These are phyloP conservation scores for Fusarium foetens DNA, from an alignment of 2,329 filamentous ascomycete species.

Conservation along the genomic window DNA sequence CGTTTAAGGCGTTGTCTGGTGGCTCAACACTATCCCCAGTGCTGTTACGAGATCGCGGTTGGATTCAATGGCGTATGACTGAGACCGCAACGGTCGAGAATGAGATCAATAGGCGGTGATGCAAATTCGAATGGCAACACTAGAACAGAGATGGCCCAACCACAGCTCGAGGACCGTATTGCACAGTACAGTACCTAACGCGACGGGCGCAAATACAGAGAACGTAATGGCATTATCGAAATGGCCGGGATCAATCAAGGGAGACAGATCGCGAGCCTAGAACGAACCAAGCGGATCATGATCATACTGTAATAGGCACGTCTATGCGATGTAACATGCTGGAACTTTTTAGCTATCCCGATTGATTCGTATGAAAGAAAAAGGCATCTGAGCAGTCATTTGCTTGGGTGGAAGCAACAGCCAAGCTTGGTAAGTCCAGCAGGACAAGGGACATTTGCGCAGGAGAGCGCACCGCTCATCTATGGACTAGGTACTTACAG, in stretches of 20 bases:
- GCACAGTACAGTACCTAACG: background rate
- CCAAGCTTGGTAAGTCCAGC: background rate
- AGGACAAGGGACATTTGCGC: slow-evolving; percentile 5
- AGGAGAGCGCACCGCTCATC: slow-evolving; percentile 1
- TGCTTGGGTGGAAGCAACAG: background rate
- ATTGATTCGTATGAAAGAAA: slow-evolving; percentile 8
- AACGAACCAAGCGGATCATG: slow-evolving; percentile 15
- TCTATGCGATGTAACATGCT: slow-evolving; percentile 26
- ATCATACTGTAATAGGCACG: background rate
- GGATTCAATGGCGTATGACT: slow-evolving; percentile 3
- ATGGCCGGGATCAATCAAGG: slow-evolving; percentile 15
- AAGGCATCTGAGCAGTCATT: slow-evolving; percentile 16
- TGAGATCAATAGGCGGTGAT: slow-evolving; percentile 16
- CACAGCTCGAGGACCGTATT: slow-evolving; percentile 7
- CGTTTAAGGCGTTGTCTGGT: slow-evolving; percentile 9
- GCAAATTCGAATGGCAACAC: background rate
- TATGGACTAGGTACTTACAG: background rate
- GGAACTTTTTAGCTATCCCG: background rate
- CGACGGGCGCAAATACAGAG: slow-evolving; percentile 17
- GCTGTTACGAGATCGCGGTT: background rate
- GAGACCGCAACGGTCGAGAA: slow-evolving; percentile 10
- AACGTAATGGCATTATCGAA: slow-evolving; percentile 15
- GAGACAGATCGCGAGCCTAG: slow-evolving; percentile 34
- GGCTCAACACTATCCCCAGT: slow-evolving; percentile 10
- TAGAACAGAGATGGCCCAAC: slow-evolving; percentile 10